phyloP scores from a whole-genome alignment of 208 protist genomes.

The Leishmania tarentolae region DNA sequence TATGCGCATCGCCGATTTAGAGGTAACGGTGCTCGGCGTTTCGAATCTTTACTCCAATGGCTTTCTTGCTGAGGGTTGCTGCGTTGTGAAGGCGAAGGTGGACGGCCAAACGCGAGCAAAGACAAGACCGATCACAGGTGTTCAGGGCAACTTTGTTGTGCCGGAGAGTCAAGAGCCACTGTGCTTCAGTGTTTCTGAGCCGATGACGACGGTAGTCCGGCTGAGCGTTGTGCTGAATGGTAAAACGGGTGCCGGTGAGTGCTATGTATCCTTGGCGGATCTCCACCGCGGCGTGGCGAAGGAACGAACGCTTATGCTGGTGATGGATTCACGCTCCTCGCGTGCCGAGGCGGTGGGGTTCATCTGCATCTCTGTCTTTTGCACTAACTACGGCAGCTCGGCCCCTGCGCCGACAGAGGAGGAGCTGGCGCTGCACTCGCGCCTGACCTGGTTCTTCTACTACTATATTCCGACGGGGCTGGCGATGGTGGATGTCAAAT shows the following conservation, averaged over 20 bases:
- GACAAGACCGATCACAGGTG: slow-evolving; percentile 35
- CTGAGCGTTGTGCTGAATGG: slow-evolving; percentile 53
- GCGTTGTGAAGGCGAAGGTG: slow-evolving; percentile 63
- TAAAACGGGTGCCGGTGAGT: slow-evolving; percentile 54
- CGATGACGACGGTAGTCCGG: slow-evolving; percentile 44
- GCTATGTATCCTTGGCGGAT: slow-evolving; percentile 59
- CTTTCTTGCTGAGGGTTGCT: slow-evolving; percentile 44
- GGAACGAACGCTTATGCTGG: slow-evolving; percentile 68
- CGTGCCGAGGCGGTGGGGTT: slow-evolving; percentile 56
- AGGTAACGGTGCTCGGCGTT: slow-evolving; percentile 50
- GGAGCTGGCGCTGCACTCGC: slow-evolving; percentile 47
- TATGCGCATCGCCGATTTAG: slow-evolving; percentile 28
- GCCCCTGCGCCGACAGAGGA: slow-evolving; percentile 36
- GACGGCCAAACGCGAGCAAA: slow-evolving; percentile 40
- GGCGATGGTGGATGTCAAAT: slow-evolving; percentile 61
- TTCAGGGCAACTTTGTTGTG: slow-evolving; percentile 52
- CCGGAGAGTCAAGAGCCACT: slow-evolving; percentile 34
- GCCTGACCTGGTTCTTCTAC: slow-evolving; percentile 68
- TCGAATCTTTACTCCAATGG: slow-evolving; percentile 51
- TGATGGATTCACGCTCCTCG: slow-evolving; percentile 40
- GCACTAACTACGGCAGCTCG: slow-evolving; percentile 51
- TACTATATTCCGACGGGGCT: slow-evolving; percentile 73
- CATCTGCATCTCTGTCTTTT: slow-evolving; percentile 62
- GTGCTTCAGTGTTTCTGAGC: slow-evolving; percentile 50
- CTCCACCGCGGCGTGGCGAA: slow-evolving; percentile 53